These are phyloP conservation scores for Mycena leptocephala DNA, from an alignment of 768 basidiomycete species.

Conservation along the genomic window DNA sequence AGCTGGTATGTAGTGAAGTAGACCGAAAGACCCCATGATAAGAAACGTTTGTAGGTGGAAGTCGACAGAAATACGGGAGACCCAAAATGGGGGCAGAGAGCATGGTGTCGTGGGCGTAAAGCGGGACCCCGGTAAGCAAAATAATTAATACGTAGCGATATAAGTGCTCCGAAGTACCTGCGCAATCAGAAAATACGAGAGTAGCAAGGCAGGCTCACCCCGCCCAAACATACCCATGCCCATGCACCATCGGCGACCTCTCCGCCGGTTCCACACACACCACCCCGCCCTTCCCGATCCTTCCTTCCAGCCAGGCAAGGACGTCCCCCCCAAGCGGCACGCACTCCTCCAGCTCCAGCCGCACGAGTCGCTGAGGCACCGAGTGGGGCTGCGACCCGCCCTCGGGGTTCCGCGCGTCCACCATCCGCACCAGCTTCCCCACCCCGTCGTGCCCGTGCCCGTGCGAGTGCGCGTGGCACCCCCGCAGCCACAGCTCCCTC, in stretches of 20 bases:
- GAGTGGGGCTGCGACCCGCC: conserved; percentile 8
- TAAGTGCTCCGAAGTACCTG: neutral
- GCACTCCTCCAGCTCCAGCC: conserved; percentile 80
- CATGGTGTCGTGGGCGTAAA: neutral
- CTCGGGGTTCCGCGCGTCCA: conserved; percentile 81
- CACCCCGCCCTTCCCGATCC: conserved; percentile 66
- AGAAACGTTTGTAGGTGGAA: neutral
- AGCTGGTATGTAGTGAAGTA: neutral
- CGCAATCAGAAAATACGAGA: neutral
- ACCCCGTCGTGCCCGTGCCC: conserved; percentile 65
- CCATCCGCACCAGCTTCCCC: conserved; percentile 78
- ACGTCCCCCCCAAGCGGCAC: conserved; percentile 79
- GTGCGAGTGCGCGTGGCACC: conserved; percentile 63
- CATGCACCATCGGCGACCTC: neutral
- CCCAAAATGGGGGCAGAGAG: neutral
- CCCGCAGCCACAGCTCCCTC: conserved; percentile 72
- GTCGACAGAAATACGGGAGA: neutral
- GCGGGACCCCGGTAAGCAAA: neutral
- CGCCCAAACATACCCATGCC: neutral
- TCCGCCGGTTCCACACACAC: conserved; percentile 23
- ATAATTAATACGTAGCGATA: neutral
- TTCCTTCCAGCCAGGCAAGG: conserved; percentile 74
- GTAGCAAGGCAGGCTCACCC: neutral
- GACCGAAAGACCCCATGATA: neutral
- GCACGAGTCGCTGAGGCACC: conserved; percentile 59